Conservation (phyloP, 768 basidiomycete species). For the Udeniomyces megalosporus region DNA sequence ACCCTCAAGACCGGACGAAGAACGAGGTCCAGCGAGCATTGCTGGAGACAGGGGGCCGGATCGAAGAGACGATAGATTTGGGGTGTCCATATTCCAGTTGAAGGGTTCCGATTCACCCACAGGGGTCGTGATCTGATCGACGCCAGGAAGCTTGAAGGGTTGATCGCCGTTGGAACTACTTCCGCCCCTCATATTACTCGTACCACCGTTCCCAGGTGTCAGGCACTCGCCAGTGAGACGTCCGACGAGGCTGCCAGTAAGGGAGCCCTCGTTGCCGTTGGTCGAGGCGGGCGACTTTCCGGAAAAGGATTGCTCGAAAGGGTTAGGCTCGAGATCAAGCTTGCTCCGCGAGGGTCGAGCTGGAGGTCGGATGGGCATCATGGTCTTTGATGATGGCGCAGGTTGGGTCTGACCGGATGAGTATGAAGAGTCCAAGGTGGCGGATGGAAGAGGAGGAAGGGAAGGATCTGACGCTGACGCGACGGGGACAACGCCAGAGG, state of each 20-base stretch:
- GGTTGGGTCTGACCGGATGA: no score
- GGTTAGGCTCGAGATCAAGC: conserved; percentile 60
- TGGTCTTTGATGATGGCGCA: no score
- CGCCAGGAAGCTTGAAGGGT: conserved; percentile 56
- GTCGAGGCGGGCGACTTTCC: conserved; percentile 27
- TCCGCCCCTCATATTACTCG: no score
- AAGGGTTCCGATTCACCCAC: conserved; percentile 13
- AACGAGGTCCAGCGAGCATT: conserved; percentile 76
- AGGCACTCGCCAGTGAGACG: background rate
- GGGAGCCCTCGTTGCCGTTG: background rate
- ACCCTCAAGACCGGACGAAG: conserved; percentile 28
- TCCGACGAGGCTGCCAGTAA: background rate
- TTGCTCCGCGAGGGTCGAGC: conserved; percentile 26
- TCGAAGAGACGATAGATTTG: conserved; percentile 40
- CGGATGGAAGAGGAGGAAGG: no score
- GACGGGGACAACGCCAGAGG: no score
- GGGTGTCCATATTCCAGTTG: conserved; percentile 34
- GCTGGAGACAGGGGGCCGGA: conserved; percentile 89
- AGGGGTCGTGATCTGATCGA: conserved; percentile 55
- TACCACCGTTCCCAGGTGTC: no score
- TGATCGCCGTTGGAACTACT: no score
- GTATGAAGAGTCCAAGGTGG: no score
- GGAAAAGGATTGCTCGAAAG: conserved; percentile 88
- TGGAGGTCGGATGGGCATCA: conserved; percentile 5
- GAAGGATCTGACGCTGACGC: no score